Percentiles rank a stretch among this genome's conserved stretches.
phyloP scores from a whole-genome alignment of 1,284 basidiomycete species.

The Golubevia pallescens region DNA sequence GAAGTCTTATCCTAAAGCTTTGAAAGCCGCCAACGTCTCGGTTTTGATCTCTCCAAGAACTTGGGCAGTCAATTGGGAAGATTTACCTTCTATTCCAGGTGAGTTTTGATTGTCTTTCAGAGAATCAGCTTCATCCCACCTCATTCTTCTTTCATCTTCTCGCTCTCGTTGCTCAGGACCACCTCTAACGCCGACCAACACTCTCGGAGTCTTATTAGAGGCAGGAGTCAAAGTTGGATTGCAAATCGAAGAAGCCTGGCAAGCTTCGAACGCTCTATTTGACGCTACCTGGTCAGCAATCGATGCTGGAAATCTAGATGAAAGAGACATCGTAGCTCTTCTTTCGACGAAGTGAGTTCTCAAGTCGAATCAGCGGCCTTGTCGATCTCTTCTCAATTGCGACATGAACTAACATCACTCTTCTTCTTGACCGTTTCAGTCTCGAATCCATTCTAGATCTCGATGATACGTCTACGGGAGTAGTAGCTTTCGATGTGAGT shows the following conservation, averaged over 20 bases:
- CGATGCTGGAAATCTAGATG: conserved; percentile 26
- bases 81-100: conserved; percentile 17
- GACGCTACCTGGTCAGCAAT: conserved; percentile 20
- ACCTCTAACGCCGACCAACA: conserved; percentile 31
- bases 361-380: neutral
- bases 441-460: conserved; percentile 3
- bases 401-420: neutral
- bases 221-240: conserved; percentile 40
- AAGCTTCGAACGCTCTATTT: conserved; percentile 46
- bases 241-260: conserved; percentile 47
- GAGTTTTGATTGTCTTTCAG: too few relatives aligned
- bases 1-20: conserved; percentile 19
- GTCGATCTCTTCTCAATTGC: neutral
- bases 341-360: conserved; percentile 7
- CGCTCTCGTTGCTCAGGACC: conserved; percentile 17
- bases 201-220: conserved; percentile 29
- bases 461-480: neutral
- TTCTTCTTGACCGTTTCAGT: neutral
- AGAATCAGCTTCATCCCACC: too few relatives aligned
- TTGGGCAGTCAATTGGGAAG: conserved; percentile 41
- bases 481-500: neutral
- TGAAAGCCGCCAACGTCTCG: conserved; percentile 24
- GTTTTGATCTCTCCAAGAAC: conserved; percentile 42
- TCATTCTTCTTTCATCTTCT: too few relatives aligned
- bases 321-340: conserved; percentile 18